phyloP scores from a whole-genome alignment of 1,284 basidiomycete species.

The Tausonia pullulans region DNA sequence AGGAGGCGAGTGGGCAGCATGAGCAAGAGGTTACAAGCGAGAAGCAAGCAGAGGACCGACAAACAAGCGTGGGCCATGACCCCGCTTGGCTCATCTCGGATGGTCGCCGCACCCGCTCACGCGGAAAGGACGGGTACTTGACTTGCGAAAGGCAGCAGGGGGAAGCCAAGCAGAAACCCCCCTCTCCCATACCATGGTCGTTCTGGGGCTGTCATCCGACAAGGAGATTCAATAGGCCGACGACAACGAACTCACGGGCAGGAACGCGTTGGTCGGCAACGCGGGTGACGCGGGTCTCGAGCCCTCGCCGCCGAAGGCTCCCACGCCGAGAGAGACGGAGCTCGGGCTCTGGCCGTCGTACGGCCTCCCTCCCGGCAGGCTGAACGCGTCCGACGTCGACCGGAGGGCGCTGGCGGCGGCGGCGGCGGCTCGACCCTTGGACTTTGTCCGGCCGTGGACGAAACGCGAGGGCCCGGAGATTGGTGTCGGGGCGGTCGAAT shows the following conservation, averaged over 20 bases:
- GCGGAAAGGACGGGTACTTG: neutral
- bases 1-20: no score
- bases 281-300: conserved; percentile 1
- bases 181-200: neutral
- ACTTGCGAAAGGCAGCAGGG: neutral
- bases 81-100: no score
- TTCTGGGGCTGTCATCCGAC: neutral
- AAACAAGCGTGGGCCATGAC: no score
- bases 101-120: no score
- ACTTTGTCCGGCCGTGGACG: neutral
- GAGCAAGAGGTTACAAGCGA: no score
- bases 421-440: neutral
- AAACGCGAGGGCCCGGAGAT: neutral
- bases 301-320: conserved; percentile 4
- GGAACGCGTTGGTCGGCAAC: conserved; percentile 7
- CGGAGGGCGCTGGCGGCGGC: neutral
- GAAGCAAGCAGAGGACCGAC: no score
- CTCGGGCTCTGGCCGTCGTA: neutral
- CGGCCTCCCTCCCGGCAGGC: neutral
- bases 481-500: no score
- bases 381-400: neutral
- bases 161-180: neutral
- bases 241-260: neutral
- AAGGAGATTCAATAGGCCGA: neutral
- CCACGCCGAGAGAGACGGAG: conserved; percentile 3